These are phyloP conservation scores for Colletotrichum higginsianum DNA, from an alignment of 2,329 filamentous ascomycete genomes.

Conservation along the genomic window DNA sequence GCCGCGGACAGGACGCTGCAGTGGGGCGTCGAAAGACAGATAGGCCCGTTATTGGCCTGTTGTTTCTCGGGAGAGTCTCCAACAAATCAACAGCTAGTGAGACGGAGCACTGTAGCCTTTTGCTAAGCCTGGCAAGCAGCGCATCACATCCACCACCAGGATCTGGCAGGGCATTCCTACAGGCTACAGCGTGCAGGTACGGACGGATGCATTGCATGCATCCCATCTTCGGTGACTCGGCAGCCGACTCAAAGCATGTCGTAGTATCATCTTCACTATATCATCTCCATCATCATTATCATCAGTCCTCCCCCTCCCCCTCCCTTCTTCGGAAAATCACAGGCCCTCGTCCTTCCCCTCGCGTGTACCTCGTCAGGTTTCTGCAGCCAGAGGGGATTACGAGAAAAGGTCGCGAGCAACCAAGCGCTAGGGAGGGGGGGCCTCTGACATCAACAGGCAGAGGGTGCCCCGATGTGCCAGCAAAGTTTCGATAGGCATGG, in stretches of 20 bases:
- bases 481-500: conserved; percentile 36
- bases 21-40: neutral
- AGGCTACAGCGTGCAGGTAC: neutral
- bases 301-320: neutral
- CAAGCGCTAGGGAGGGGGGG: conserved; percentile 1
- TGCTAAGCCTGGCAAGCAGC: neutral
- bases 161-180: neutral
- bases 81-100: conserved; percentile 1
- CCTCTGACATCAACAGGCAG: conserved; percentile 35
- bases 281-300: neutral
- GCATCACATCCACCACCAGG: neutral
- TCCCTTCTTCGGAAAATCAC: neutral
- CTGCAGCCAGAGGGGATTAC: neutral
- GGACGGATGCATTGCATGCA: neutral
- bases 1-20: neutral
- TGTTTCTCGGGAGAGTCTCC: neutral
- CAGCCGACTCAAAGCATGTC: neutral
- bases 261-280: neutral
- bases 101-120: neutral
- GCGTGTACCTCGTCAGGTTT: conserved; percentile 13
- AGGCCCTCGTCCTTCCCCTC: neutral
- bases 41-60: neutral
- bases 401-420: conserved; percentile 20
- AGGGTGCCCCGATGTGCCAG: conserved; percentile 32
- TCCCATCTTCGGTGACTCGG: neutral